Percentiles rank a stretch among this genome's conserved stretches.
These are phyloP conservation scores for Russula brevipes DNA, from an alignment of 768 basidiomycete species.

Conservation along the genomic window DNA sequence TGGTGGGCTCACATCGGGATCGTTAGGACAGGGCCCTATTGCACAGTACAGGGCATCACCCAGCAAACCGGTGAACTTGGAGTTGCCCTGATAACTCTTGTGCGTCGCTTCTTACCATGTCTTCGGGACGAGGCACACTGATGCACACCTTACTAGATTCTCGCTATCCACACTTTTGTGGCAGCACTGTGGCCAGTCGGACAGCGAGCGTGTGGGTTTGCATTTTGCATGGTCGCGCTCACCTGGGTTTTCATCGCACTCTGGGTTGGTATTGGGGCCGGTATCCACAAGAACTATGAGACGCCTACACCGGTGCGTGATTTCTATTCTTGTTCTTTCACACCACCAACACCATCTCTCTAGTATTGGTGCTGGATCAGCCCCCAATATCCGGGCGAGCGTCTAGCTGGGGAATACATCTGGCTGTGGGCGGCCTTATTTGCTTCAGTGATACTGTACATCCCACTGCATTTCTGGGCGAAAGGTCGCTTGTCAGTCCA, in stretches of 20 bases:
- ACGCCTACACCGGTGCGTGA: constrained; percentile 34
- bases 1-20: constrained; percentile 33
- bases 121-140: neutral
- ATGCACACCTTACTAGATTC: neutral
- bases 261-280: constrained; percentile 35
- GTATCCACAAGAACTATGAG: constrained; percentile 25
- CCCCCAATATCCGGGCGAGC: neutral
- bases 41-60: constrained; percentile 37
- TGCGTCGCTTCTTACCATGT: constrained; percentile 21
- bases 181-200: constrained; percentile 35
- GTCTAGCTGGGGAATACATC: constrained; percentile 1
- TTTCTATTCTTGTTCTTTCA: neutral
- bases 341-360: neutral
- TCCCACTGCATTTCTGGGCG: neutral
- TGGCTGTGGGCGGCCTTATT: constrained; percentile 1
- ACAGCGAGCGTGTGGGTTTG: constrained; percentile 27
- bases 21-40: constrained; percentile 34
- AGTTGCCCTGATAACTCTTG: constrained; percentile 40
- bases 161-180: constrained; percentile 40
- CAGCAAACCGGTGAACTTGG: constrained; percentile 41
- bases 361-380: constrained; percentile 6
- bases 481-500: neutral
- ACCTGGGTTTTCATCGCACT: constrained; percentile 26
- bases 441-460: neutral
- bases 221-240: constrained; percentile 18